phyloP scores from a whole-genome alignment of 2,329 filamentous ascomycete genomes.

The Catunica adiposa region DNA sequence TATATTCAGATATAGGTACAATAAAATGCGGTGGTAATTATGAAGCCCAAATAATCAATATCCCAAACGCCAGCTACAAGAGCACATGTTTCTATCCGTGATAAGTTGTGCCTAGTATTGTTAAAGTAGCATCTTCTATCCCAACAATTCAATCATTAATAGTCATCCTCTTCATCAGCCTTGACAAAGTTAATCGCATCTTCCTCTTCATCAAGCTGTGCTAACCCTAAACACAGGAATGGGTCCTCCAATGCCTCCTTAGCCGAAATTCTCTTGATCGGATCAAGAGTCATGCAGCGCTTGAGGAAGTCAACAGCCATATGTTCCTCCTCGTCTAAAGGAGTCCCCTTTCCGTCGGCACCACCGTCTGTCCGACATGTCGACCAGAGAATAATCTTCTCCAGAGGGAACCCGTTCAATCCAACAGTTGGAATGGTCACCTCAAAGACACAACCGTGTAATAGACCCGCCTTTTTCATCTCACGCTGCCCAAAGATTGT shows the following conservation, averaged over 20 bases:
- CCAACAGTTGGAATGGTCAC: conserved; percentile 85
- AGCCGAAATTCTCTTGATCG: conserved; percentile 55
- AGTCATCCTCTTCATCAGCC: neutral
- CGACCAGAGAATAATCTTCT: conserved; percentile 92
- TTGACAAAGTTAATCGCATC: neutral
- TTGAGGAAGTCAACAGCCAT: conserved; percentile 57
- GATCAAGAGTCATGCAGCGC: conserved; percentile 61
- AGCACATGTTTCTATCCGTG: neutral
- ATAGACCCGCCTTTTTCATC: conserved; percentile 66
- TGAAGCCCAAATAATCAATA: neutral
- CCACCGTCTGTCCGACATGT: conserved; percentile 56
- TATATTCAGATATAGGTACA: too few relatives aligned
- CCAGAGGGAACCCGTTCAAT: conserved; percentile 66
- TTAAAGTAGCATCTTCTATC: neutral
- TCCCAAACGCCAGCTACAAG: neutral
- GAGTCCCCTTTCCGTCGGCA: conserved; percentile 31
- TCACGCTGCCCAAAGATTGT: conserved; percentile 77
- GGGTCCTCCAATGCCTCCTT: conserved; percentile 57
- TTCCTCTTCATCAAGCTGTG: neutral
- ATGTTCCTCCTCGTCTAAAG: conserved; percentile 49
- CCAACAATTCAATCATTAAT: neutral
- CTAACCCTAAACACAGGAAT: conserved; percentile 34
- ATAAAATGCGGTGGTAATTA: too few relatives aligned
- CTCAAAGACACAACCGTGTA: conserved; percentile 86
- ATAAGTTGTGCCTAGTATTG: neutral